Evolutionary conservation across 495 filamentous ascomycete species (phyloP).

Genomic region (Hypoxylon lienhwacheense): DNA sequence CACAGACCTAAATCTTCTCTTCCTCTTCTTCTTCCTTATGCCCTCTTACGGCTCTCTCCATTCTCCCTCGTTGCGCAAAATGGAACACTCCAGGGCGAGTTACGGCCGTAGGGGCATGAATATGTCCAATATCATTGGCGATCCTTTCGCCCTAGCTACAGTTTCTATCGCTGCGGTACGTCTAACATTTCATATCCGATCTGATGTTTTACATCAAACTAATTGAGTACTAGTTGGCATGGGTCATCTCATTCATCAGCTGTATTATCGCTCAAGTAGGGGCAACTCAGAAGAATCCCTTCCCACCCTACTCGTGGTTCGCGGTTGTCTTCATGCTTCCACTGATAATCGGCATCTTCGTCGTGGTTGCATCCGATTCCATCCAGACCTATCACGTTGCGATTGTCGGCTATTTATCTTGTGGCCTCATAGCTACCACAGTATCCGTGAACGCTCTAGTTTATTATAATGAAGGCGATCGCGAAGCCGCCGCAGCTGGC

Average conservation of each 20-base stretch:
- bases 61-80: constrained; percentile 79
- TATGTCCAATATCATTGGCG: constrained; percentile 86
- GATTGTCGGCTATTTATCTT: constrained; percentile 82
- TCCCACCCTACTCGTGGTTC: constrained; percentile 92
- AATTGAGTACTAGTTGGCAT: constrained; percentile 83
- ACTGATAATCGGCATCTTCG: constrained; percentile 73
- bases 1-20: constrained; percentile 16
- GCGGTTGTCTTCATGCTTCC: constrained; percentile 81
- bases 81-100: constrained; percentile 64
- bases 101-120: constrained; percentile 65
- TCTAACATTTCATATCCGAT: constrained; percentile 16
- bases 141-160: constrained; percentile 94
- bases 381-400: constrained; percentile 88
- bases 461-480: constrained; percentile 66
- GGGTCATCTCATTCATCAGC: constrained; percentile 87
- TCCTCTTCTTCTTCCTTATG: constrained; percentile 58
- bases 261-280: constrained; percentile 72
- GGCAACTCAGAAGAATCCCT: constrained; percentile 39
- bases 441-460: constrained; percentile 81
- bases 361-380: constrained; percentile 79
- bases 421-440: constrained; percentile 79
- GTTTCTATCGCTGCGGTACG: constrained; percentile 88
- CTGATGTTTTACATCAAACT: too few relatives aligned
- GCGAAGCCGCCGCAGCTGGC: constrained; percentile 86
- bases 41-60: constrained; percentile 71